Evolutionary conservation across 768 basidiomycete genomes (phyloP), one percentile per base, ranked within the genome.

Genomic region (Kwoniella shandongensis): DNA sequence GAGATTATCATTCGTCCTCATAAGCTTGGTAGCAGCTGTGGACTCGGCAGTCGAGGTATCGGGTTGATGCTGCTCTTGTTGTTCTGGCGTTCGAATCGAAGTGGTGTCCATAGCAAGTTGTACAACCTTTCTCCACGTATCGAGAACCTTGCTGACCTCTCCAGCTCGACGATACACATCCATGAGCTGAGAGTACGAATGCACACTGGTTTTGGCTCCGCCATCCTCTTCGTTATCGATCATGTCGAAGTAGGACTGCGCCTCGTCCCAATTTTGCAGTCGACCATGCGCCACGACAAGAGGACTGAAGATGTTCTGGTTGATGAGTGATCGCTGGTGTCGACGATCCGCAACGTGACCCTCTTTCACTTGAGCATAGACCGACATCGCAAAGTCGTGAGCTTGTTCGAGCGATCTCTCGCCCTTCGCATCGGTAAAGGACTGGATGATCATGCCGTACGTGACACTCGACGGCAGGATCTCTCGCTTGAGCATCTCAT

Each of bases 391-490:
- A 69, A 90, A 89, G 20, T 81, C 79, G 70, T 86, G 83, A 1
- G 89, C 89, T 18, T 85, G 76, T 41, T 78, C 56, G 59, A 90
- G 58, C 62, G 83, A 82, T 40, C 81, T 80, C 53, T 78, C 78
- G 0, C 77, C 81, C 41, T 74, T 76, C 58, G 82, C 82, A 22
- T 80, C 79, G 1, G 80, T 80, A 64, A 86, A 88, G 17, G 86
- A 80, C 44, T 78, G 77, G 50, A 96, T 74, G 57, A 97, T 84
- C 39, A 83, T 79, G 23, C 79, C 80, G 71, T 85, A 89, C 0
- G 88, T 88, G 55, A 86, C 75, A 1, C 88, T 82, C 7, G 80
- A 84, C 4, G 88, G 89, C 42, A 82, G 69, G 20, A 96, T 81
- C 1, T 84, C 85, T 1, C 84, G 81, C 1, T 76, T 66, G 17